Conservation (phyloP, 768 basidiomycete genomes). For the Boletus speciosus region DNA sequence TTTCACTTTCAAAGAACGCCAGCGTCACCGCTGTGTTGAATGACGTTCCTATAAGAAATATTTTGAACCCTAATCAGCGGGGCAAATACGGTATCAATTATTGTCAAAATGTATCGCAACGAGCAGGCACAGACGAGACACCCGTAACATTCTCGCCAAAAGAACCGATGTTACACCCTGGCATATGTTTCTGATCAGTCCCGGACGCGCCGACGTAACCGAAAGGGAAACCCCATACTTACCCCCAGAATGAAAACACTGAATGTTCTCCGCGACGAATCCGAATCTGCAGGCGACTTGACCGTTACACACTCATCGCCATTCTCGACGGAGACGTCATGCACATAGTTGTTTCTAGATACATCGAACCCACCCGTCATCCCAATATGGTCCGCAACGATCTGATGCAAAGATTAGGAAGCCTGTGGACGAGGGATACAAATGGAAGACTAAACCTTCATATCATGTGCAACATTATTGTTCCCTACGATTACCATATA, state of each 20-base stretch:
- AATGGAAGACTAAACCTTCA: neutral
- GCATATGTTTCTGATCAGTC: neutral
- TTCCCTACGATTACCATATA: slow-evolving; percentile 9
- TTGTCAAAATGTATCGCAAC: neutral
- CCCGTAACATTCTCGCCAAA: neutral
- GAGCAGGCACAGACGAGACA: slow-evolving; percentile 1
- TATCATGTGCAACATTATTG: slow-evolving; percentile 8
- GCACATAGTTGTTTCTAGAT: slow-evolving; percentile 31
- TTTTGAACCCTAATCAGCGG: slow-evolving; percentile 1
- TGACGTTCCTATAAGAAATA: slow-evolving; percentile 10
- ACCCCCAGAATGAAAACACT: slow-evolving; percentile 7
- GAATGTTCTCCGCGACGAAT: slow-evolving; percentile 11
- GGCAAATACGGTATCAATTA: neutral
- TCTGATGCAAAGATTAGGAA: neutral
- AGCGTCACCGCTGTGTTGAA: neutral
- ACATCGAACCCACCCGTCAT: slow-evolving; percentile 13
- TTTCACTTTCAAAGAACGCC: slow-evolving; percentile 11
- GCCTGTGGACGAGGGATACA: neutral
- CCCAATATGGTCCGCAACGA: slow-evolving; percentile 13
- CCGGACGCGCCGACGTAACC: neutral
- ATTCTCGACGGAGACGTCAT: slow-evolving; percentile 34
- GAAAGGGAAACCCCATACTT: neutral
- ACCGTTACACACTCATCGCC: slow-evolving; percentile 34
- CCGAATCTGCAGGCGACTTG: slow-evolving; percentile 28
- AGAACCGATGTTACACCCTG: slow-evolving; percentile 17